Evolutionary conservation across 352 stramenopile genomes (phyloP), one percentile per base, ranked within the genome.

Genomic region (Aphanomyces cochlioides): DNA sequence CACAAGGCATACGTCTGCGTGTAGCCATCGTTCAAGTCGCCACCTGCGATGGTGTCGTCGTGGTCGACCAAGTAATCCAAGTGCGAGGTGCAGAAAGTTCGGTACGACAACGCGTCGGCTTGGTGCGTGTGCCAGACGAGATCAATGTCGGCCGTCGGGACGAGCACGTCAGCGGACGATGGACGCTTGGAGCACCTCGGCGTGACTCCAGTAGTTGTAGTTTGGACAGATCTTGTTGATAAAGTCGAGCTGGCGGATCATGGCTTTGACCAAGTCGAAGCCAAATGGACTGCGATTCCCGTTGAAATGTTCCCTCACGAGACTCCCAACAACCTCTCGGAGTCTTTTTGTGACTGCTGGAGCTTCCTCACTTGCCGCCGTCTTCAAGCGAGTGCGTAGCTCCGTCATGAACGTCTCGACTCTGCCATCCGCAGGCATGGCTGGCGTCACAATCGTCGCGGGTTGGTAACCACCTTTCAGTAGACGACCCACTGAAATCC

Each of bases 171-270:
- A 70, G 34, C 64, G 64, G n/a, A 13, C 40, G 47, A 70, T 61
- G 15, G 47, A 45, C 5, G 64, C 64, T 6, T 17, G 4, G 54
- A 70, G 7, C n/a, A 70, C 64, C 10, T 39, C 19, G 5, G 64
- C 47, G 19, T 70, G 47, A 7, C 34, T 61, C 64, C 64, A 70
- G 54, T 70, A 70, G 34, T 60, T 50, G 8, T 50, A 41, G 36
- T 70, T 21, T 8, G 64, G 64, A 43, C 64, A 70, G 12, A 70
- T 70, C 41, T 70, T 70, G 47, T 70, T 70, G 64, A 59, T 13
- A 70, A 70, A 70, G 47, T 70, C 64, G 6, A 70, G 47, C 15
- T 70, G 64, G 34, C 64, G 64, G n/a, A 70, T 17, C 64, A 70
- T 70, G 17, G 43, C 64, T 43, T 61, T 28, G 39, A 70, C 64